Evolutionary conservation across 345 rosid species (phyloP), one percentile per base, ranked within the genome.

Genomic region (Aethionema arabicum): DNA sequence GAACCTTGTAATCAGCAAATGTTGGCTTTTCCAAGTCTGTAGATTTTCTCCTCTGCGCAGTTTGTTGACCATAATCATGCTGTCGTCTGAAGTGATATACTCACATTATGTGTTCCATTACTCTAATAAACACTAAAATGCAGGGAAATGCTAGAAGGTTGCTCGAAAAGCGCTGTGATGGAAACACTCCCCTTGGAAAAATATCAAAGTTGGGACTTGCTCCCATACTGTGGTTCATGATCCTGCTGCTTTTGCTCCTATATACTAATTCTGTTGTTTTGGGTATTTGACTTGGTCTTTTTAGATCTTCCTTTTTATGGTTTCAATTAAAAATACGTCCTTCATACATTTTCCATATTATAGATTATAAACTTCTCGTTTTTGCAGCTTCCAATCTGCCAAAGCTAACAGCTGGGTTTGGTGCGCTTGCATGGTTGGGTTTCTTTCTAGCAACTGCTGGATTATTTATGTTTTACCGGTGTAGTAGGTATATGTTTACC

Each of bases 121-220:
- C 14, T 59, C 70, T 67, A 12, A 27, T 63, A 49, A 35, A 48
- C 27, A 21, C 59, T 42, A 11, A 37, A 53, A 8, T 54, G 63
- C 83, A 93, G 99, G 97, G 97, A 56, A 93, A 93, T 80, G 96
- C 97, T 56, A 80, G 92, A 79, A 83, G 81, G 61, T 74, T 90
- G 76, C 95, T 85, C 68, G 96, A 90, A 46, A 93, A 86, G 66
- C 80, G 83, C 9, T 90, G 88, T 46, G 87, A 84, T 62, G 87
- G 86, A 56, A 87, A 69, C 69, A 86, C 74, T 65, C 74, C 74
- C 59, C 71, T 93, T 56, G 97, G 95, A 72, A 78, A 63, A 38
- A 76, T 93, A 69, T 79, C 96, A 64, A 93, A 90, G 74, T 68
- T 90, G 51, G 95, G 96, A 53, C 99, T 82, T 75, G 97, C 97